Conservation (phyloP, 805 yeast species). For the Saccharomycopsis sp. region DNA sequence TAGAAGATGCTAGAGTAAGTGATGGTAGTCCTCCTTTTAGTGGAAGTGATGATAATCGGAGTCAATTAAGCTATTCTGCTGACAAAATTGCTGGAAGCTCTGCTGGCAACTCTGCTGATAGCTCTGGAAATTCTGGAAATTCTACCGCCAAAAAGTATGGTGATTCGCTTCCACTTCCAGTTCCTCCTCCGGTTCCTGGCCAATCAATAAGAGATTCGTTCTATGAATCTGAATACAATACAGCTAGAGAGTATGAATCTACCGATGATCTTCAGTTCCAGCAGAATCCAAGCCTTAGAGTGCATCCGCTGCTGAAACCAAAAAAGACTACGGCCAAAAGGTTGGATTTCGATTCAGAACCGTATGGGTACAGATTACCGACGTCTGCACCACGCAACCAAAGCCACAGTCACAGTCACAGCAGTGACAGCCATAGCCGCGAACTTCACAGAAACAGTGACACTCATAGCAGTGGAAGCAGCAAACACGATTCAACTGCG, state of each 20-base stretch:
- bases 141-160: background rate
- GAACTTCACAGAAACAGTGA: background rate
- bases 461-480: background rate
- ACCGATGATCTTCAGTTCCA: constrained; percentile 1
- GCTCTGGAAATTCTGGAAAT: no score
- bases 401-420: background rate
- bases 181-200: background rate
- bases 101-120: background rate
- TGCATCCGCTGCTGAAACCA: background rate
- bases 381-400: background rate
- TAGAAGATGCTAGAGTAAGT: background rate
- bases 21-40: background rate
- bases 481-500: background rate
- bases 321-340: background rate
- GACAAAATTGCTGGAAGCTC: background rate
- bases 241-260: constrained; percentile 7
- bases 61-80: background rate
- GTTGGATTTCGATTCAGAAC: background rate
- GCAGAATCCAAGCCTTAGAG: background rate
- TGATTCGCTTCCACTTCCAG: background rate
- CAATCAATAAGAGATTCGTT: background rate
- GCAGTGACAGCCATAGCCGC: no score
- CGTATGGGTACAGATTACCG: background rate
- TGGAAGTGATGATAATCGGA: background rate
- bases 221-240: background rate